Evolutionary conservation across 2,329 filamentous ascomycete species (phyloP), one percentile per base, ranked within the genome.

Genomic region (Emmonsiellopsis sp.): DNA sequence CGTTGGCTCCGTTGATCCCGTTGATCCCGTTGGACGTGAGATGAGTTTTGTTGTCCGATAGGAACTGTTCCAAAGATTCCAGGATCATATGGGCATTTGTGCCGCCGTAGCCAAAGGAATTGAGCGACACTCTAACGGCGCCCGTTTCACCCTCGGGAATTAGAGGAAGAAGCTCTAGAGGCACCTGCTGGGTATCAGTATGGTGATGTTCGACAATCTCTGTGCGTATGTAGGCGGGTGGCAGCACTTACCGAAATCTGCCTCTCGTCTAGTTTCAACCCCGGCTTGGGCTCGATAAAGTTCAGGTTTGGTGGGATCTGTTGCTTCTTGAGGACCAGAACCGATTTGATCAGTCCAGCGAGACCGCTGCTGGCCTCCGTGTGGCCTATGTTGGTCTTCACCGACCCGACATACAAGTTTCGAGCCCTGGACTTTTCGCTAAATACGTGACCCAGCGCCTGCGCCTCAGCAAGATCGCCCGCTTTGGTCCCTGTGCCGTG

Each of bases 401-500:
- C 43, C 1, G 59, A 57, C 15, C 62, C 61, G 7, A 62, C 49
- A 26, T 51, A 50, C 10, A 51, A 41, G 20, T 26, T 47, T 47
- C 44, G 16, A 6, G 44, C 16, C 16, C 44, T 32, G 7, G 16
- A 9, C 16, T 32, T 47, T 32, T 47, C 44, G 16, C 16, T 9
- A 32, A 47, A 47, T 47, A 47, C 16, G 15, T 26, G 10, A 30
- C 30, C 16, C 16, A 47, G 16, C 5, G 44, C 16, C 13, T 26
- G 30, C 10, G 30, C 30, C 30, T 47, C 44, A 30, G 16, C 85
- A n/a, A 81, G 82, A 61, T 91, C 87, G 56, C 86, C 87, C 35
- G 84, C 86, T 66, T 89, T 85, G 0, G 86, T 91, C 41, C 87
- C 87, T 2, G 87, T 92, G 15, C 85, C 87, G 68, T 92, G 87